These are phyloP conservation scores for Sphagnum fallax DNA, from an alignment of 228 moss, liverwort and hornwort genomes.

Conservation along the genomic window DNA sequence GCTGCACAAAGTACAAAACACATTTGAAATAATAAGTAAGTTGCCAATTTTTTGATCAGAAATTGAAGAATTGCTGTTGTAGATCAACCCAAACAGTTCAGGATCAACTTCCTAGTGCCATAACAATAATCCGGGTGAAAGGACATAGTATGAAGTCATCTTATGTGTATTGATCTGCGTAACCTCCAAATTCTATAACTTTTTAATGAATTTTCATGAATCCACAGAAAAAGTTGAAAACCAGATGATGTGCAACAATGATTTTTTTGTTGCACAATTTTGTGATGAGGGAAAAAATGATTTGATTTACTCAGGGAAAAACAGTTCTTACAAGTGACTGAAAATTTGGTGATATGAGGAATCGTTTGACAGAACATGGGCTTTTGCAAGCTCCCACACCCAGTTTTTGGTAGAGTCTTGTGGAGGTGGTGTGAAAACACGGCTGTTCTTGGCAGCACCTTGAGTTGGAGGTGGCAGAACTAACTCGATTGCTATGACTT, in stretches of 20 bases:
- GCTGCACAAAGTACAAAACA: conserved; percentile 13
- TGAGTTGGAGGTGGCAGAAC: conserved; percentile 17
- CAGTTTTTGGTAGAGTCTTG: conserved; percentile 17
- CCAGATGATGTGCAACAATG: too few relatives aligned
- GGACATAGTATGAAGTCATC: too few relatives aligned
- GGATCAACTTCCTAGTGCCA: background rate
- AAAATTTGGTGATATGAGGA: conserved; percentile 37
- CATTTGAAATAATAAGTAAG: background rate
- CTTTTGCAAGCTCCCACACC: conserved; percentile 57
- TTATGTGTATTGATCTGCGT: too few relatives aligned
- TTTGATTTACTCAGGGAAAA: too few relatives aligned
- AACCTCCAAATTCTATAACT: conserved; percentile 1
- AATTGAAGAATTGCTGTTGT: background rate
- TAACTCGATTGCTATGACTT: conserved; percentile 44
- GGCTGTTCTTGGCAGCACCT: conserved; percentile 19
- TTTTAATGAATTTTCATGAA: too few relatives aligned
- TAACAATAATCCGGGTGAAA: background rate
- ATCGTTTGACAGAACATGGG: conserved; percentile 31
- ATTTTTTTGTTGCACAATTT: too few relatives aligned
- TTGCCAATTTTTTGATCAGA: background rate
- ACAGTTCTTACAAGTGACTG: conserved; percentile 51
- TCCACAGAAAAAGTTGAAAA: too few relatives aligned
- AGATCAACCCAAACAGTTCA: background rate
- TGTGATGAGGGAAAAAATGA: too few relatives aligned
- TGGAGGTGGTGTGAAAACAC: conserved; percentile 38